Conservation (phyloP, 1,284 basidiomycete species). For the Ganoderma boninense region DNA sequence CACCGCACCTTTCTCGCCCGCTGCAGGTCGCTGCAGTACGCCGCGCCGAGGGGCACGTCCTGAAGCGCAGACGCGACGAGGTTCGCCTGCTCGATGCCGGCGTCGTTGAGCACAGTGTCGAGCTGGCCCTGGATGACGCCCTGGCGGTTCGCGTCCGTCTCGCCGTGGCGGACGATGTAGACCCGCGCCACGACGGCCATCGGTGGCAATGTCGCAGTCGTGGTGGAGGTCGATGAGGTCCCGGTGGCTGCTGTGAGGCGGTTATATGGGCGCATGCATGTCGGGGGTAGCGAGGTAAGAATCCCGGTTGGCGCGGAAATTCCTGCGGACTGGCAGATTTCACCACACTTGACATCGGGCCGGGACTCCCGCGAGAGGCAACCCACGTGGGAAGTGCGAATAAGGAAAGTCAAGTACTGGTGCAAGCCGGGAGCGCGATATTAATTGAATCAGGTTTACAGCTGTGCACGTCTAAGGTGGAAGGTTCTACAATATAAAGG, state of each 20-base stretch:
- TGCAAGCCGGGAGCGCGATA: too few species aligned
- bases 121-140: constrained; percentile 76
- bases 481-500: too few species aligned
- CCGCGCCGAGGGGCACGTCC: constrained; percentile 57
- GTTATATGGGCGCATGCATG: constrained; percentile 1
- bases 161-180: constrained; percentile 79
- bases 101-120: constrained; percentile 68
- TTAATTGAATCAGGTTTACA: too few species aligned
- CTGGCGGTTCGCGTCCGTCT: constrained; percentile 71
- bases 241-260: not conserved
- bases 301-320: not conserved
- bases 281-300: not conserved
- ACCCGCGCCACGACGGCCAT: constrained; percentile 41
- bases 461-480: too few species aligned
- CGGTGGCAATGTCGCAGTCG: not conserved
- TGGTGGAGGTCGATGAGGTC: not conserved
- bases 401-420: not conserved
- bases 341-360: not conserved
- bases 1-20: constrained; percentile 65
- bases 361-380: too few species aligned
- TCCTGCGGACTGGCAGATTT: not conserved
- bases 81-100: constrained; percentile 63
- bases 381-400: not conserved
- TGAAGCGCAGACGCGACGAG: constrained; percentile 61
- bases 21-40: constrained; percentile 71